These are phyloP conservation scores for Hibiscus syriacus DNA, from an alignment of 345 rosid species.

Conservation along the genomic window DNA sequence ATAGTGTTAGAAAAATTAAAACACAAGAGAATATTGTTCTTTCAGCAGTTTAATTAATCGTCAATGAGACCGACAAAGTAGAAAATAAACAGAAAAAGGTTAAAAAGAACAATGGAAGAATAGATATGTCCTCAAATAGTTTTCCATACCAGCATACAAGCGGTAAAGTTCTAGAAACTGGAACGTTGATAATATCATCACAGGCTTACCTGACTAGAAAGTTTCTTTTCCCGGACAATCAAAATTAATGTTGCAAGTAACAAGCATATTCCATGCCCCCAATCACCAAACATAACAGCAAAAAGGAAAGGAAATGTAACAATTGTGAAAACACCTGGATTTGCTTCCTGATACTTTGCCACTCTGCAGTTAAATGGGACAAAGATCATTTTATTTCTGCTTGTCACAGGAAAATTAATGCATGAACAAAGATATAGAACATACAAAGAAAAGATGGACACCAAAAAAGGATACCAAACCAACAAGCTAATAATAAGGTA, in stretches of 20 bases:
- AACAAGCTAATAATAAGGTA: too few species aligned
- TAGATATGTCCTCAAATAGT: background rate
- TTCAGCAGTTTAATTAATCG: background rate
- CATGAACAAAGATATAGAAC: background rate
- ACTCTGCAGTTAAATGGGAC: constrained; percentile 48
- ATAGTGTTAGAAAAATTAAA: background rate
- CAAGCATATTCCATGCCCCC: constrained; percentile 99
- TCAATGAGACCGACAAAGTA: background rate
- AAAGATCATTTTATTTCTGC: background rate
- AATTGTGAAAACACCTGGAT: constrained; percentile 85
- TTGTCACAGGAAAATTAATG: background rate
- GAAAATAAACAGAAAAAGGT: background rate
- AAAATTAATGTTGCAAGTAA: constrained; percentile 63
- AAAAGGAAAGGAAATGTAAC: constrained; percentile 94
- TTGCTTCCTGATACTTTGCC: constrained; percentile 90
- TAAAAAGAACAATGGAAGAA: constrained; percentile 15
- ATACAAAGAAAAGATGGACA: background rate
- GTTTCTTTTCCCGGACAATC: constrained; percentile 73
- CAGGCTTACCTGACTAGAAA: constrained; percentile 81
- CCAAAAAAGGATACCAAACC: too few species aligned
- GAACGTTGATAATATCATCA: background rate
- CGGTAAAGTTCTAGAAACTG: background rate
- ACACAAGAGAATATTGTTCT: background rate
- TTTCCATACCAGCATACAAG: background rate
- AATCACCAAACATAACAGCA: constrained; percentile 99